Conservation (phyloP, 2,329 filamentous ascomycete species). For the Aspergillus tubingensis region DNA sequence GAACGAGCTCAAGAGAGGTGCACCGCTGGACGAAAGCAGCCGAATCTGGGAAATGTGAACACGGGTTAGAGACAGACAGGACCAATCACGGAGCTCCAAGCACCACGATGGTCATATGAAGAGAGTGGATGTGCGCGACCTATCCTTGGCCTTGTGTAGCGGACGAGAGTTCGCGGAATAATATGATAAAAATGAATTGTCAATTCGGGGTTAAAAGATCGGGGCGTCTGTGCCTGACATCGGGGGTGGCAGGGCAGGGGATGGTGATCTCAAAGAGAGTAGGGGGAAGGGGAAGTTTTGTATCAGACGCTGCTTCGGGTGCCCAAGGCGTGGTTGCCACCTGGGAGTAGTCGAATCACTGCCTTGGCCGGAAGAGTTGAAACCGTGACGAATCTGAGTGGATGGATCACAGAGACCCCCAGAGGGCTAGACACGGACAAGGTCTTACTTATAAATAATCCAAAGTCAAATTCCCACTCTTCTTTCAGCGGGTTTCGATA, state of each 20-base stretch:
- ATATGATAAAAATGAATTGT: conserved; percentile 10
- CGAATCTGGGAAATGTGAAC: conserved; percentile 12
- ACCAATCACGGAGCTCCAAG: conserved; percentile 14
- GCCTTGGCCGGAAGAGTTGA: background rate
- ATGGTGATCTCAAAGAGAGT: conserved; percentile 3
- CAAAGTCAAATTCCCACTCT: background rate
- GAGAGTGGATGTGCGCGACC: conserved; percentile 17
- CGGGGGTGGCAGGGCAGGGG: conserved; percentile 1
- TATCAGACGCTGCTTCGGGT: conserved; percentile 14
- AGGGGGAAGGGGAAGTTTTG: conserved; percentile 17
- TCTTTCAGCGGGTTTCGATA: background rate
- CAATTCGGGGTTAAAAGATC: background rate
- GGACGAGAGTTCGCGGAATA: conserved; percentile 8
- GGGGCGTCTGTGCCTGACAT: background rate
- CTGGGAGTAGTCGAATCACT: background rate
- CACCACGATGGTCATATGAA: conserved; percentile 23
- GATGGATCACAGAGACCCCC: conserved; percentile 1
- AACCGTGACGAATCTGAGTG: background rate
- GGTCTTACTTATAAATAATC: background rate
- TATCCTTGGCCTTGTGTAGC: conserved; percentile 20
- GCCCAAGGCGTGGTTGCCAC: conserved; percentile 2
- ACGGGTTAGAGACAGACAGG: conserved; percentile 15
- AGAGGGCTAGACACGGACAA: background rate
- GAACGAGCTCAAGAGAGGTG: conserved; percentile 5
- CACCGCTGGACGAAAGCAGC: conserved; percentile 20